Evolutionary conservation across 2,329 filamentous ascomycete genomes (phyloP).

Genomic region (Samsoniella hepiali): DNA sequence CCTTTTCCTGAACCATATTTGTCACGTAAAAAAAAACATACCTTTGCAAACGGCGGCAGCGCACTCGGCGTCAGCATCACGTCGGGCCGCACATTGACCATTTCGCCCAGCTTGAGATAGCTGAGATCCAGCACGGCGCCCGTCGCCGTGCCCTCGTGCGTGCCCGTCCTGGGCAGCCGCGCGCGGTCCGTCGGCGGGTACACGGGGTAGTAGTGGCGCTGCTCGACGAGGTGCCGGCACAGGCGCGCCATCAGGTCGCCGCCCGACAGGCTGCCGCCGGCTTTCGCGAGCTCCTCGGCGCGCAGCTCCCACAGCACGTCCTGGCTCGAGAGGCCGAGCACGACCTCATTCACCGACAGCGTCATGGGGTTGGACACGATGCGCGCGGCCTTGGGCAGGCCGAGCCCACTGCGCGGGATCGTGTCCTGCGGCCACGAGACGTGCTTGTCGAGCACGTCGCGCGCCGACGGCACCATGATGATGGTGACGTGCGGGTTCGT

Average conservation of each 20-base stretch:
- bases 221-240: slow-evolving; percentile 76
- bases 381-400: slow-evolving; percentile 70
- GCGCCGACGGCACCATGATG: slow-evolving; percentile 76
- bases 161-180: slow-evolving; percentile 62
- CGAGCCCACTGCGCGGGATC: slow-evolving; percentile 67
- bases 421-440: slow-evolving; percentile 74
- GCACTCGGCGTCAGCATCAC: slow-evolving; percentile 79
- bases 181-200: slow-evolving; percentile 75
- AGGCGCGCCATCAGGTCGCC: slow-evolving; percentile 65
- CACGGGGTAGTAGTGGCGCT: slow-evolving; percentile 85
- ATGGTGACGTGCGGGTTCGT: slow-evolving; percentile 76
- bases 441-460: slow-evolving; percentile 77
- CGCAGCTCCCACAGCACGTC: slow-evolving; percentile 81
- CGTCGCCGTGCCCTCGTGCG: slow-evolving; percentile 56
- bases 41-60: slow-evolving; percentile 83
- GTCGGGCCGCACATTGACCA: slow-evolving; percentile 82
- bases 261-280: slow-evolving; percentile 18
- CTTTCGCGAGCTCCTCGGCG: slow-evolving; percentile 59
- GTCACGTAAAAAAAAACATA: slow-evolving; percentile 40
- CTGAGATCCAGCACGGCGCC: slow-evolving; percentile 79
- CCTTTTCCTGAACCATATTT: neutral
- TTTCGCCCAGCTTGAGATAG: slow-evolving; percentile 86
- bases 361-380: slow-evolving; percentile 90
- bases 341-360: slow-evolving; percentile 80
- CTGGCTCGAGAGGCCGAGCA: slow-evolving; percentile 77